Evolutionary conservation across 495 filamentous ascomycete genomes (phyloP).

Genomic region (Amniculicola lignicola): DNA sequence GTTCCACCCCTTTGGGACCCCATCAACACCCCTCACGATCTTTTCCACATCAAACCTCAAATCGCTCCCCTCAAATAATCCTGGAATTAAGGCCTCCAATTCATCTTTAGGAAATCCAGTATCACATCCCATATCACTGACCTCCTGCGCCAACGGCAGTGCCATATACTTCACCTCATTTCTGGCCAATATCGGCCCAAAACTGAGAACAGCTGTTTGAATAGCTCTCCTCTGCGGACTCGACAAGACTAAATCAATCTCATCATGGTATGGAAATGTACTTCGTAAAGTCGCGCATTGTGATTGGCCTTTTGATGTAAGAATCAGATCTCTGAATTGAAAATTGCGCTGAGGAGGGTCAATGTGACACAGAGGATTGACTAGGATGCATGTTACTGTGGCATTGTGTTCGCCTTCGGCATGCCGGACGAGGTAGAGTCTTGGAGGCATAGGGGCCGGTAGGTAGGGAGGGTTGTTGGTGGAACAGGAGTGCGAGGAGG

Average conservation of each 20-base stretch:
- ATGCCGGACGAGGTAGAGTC: conserved; percentile 37
- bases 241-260: conserved; percentile 68
- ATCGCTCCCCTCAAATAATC: not conserved
- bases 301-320: conserved; percentile 71
- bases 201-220: conserved; percentile 71
- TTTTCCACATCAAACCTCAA: conserved; percentile 49
- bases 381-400: conserved; percentile 20
- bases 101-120: conserved; percentile 57
- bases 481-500: too few relatives aligned
- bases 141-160: conserved; percentile 78
- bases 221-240: conserved; percentile 82
- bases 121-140: conserved; percentile 72
- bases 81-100: conserved; percentile 49
- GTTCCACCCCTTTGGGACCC: conserved; percentile 69
- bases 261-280: conserved; percentile 61
- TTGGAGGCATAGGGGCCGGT: conserved; percentile 27
- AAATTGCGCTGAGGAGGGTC: too few relatives aligned
- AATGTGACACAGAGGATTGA: not conserved
- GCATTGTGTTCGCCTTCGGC: conserved; percentile 81
- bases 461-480: too few relatives aligned
- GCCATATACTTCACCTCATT: conserved; percentile 53
- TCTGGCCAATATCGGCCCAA: conserved; percentile 53
- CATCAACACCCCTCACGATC: conserved; percentile 63
- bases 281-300: conserved; percentile 66
- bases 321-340: conserved; percentile 34